Evolutionary conservation across 306 rosid genomes (phyloP).

Genomic region (Hippophae tibetana): DNA sequence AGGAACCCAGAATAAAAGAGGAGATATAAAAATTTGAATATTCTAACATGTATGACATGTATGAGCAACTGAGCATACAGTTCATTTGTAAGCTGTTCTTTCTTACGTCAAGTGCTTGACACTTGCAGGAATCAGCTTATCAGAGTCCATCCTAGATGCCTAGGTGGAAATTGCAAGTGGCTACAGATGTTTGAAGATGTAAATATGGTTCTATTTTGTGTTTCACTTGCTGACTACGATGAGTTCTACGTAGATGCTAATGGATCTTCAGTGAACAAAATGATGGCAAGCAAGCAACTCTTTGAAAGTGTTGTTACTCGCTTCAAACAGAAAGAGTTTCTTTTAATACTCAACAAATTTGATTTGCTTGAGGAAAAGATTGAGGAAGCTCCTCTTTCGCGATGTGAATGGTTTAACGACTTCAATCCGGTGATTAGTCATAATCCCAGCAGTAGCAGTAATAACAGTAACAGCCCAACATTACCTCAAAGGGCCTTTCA

Average conservation of each 20-base stretch:
- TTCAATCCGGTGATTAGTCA: slow-evolving; percentile 43
- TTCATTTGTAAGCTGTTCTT: too few species aligned
- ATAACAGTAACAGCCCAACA: slow-evolving; percentile 29
- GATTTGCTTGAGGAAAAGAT: slow-evolving; percentile 60
- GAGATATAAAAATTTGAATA: too few species aligned
- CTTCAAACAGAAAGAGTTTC: slow-evolving; percentile 41
- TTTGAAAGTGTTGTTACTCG: slow-evolving; percentile 44
- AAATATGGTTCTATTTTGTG: slow-evolving; percentile 43
- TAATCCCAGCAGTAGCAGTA: slow-evolving; percentile 17
- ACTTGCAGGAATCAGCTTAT: slow-evolving; percentile 48
- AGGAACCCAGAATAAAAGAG: too few species aligned
- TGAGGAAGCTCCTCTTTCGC: slow-evolving; percentile 35
- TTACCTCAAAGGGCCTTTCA: slow-evolving; percentile 51
- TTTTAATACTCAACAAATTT: slow-evolving; percentile 51
- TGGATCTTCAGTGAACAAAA: slow-evolving; percentile 49
- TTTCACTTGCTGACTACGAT: slow-evolving; percentile 47
- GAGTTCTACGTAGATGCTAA: slow-evolving; percentile 32
- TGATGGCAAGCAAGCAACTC: slow-evolving; percentile 52
- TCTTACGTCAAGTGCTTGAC: not conserved
- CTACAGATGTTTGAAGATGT: slow-evolving; percentile 61
- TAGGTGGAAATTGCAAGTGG: slow-evolving; percentile 47
- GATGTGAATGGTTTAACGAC: slow-evolving; percentile 65
- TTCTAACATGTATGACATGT: too few species aligned
- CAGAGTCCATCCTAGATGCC: slow-evolving; percentile 34
- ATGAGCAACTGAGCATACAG: too few species aligned